Evolutionary conservation across 75 land plant genomes (phyloP), one percentile per base, ranked within the genome.

Genomic region (Isoetes taiwanensis): DNA sequence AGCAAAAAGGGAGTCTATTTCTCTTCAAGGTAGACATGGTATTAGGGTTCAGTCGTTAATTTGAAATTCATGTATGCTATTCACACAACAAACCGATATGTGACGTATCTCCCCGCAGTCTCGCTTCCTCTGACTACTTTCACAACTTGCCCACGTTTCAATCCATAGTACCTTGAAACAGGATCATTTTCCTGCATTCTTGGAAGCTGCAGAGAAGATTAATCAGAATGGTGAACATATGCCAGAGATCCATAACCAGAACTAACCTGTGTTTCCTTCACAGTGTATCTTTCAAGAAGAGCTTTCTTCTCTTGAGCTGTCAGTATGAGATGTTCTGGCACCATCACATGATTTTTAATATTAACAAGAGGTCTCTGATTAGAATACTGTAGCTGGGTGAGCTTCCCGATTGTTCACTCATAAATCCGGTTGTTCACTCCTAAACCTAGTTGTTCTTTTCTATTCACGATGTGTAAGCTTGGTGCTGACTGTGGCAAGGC

Each of bases 141-240:
- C 55, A 91, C 73, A 25, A 91, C 80, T 64, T 82, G 80, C 5
- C 95, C 97, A 26, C 70, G 74, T 75, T 81, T 78, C 1, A 91
- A 80, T 4, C 95, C 95, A 59, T 91, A 87, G 40, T 87, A 87
- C 28, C 78, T 60, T 0, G 97, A 81, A 32, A 91, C 71, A 19
- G 95, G 89, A 75, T 91, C 97, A 41, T 41, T 76, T 39, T 78
- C 75, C 29, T 78, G 71, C 85, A 91, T 81, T 23, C 85, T 63
- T 52, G 97, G 97, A 35, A 91, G 81, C 97, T 91, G 85, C 25
- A 43, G 30, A 1, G n/a, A n/a, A n/a, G n/a, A n/a, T n/a, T n/a
- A n/a, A n/a, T n/a, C n/a, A n/a, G n/a, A 28, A 23, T 28, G 43
- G 32, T 14, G 37, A 30, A 52, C 24, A 23, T 50, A 54, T 0